Evolutionary conservation across 176 grass and related monocot genomes (phyloP), one percentile per base, ranked within the genome.

Genomic region (Carex scoparia): DNA sequence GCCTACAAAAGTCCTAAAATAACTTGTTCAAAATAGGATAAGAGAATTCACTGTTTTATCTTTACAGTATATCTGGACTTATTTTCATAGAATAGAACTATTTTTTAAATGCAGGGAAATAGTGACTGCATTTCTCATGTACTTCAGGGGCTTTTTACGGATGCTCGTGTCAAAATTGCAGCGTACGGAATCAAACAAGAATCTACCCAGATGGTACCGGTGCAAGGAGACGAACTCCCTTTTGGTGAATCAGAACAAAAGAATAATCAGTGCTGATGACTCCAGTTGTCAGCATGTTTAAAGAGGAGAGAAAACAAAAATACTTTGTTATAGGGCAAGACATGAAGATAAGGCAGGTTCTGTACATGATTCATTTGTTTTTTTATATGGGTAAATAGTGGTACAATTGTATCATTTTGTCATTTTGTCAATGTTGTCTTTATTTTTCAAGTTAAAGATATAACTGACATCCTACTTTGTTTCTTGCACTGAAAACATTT

Each of bases 141-240:
- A 98, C 91, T 95, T 98, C 67, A 95, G 96, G 91, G 96, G 80
- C 66, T 89, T 98, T 46, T 65, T 98, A 55, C 91, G 91, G 86
- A 95, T 94, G 91, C n/a, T 98, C 15, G 70, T 85, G 80, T 79
- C 88, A 31, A 98, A 92, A 85, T 81, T 98, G 61, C 87, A 91
- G 93, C 84, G 32, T 64, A 95, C 82, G 53, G 88, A 95, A 13
- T 33, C 81, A 40, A 87, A 89, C 30, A 89, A 84, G 46, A 85
- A 89, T 86, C 79, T 87, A 16, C 71, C 84, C 0, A 90, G 84
- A 91, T 98, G 90, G 93, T 83, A 87, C 54, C 88, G 87, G 31
- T 95, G 89, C 86, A 94, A 90, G 83, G 96, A 98, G 85, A 81
- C 91, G 8, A 85, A 76, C 30, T 88, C 85, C 72, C 93, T 92